Conservation (phyloP, 352 stramenopile species). For the Globisporangium takayamanum region DNA sequence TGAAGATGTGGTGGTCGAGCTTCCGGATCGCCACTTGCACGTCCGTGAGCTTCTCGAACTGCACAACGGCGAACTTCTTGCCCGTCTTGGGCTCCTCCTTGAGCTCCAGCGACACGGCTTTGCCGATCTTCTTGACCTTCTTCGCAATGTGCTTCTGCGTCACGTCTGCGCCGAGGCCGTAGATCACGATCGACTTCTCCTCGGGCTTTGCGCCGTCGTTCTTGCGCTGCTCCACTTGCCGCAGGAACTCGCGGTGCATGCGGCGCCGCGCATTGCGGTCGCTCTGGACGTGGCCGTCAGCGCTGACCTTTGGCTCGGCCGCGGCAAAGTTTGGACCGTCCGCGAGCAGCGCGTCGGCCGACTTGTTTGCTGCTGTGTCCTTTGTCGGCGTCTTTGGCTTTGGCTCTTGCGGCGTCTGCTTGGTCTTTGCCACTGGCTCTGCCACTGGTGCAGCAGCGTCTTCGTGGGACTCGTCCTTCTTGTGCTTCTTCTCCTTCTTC, state of each 20-base stretch:
- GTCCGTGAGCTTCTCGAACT: constrained; percentile 51
- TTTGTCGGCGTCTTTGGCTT: constrained; percentile 10
- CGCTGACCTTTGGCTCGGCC: constrained; percentile 11
- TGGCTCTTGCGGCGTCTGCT: background rate
- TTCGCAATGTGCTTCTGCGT: constrained; percentile 78
- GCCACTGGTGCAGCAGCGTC: constrained; percentile 13
- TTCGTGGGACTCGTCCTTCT: constrained; percentile 18
- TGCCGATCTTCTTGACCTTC: constrained; percentile 69
- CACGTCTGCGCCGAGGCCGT: constrained; percentile 56
- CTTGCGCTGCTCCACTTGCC: constrained; percentile 62
- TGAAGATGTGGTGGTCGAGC: constrained; percentile 82
- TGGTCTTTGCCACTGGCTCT: constrained; percentile 7
- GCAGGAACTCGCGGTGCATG: constrained; percentile 69
- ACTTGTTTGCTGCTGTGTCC: constrained; percentile 2
- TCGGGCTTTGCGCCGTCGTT: constrained; percentile 37
- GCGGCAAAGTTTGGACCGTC: constrained; percentile 9
- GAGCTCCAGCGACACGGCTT: constrained; percentile 46
- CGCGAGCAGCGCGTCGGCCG: constrained; percentile 6
- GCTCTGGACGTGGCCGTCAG: constrained; percentile 46
- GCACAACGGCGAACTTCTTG: constrained; percentile 58
- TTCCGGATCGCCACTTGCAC: constrained; percentile 51
- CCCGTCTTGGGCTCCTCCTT: constrained; percentile 50
- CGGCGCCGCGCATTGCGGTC: constrained; percentile 74
- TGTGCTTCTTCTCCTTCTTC: constrained; percentile 16
- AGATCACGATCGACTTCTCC: constrained; percentile 73